phyloP scores from a whole-genome alignment of 2,329 filamentous ascomycete species.

The Cytospora paraplurivora region DNA sequence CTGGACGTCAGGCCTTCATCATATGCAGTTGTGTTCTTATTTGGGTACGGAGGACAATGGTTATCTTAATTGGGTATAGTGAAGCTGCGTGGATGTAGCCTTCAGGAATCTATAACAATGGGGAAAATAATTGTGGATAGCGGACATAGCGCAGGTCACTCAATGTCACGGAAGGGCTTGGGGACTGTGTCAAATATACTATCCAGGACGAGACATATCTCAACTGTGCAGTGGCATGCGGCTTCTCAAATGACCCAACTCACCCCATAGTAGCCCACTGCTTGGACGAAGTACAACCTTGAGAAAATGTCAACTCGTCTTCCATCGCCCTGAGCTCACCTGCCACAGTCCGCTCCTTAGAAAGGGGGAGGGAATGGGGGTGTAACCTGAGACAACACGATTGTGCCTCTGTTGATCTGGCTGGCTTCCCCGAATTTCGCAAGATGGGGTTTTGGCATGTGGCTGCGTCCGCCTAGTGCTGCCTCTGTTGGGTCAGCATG shows the following conservation, averaged over 20 bases:
- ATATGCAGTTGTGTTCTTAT: neutral
- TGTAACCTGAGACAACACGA: no score
- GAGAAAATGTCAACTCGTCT: no score
- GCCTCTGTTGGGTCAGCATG: neutral
- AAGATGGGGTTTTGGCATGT: neutral
- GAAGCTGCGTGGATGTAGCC: neutral
- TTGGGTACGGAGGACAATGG: constrained; percentile 2
- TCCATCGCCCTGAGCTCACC: no score
- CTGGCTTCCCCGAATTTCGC: neutral
- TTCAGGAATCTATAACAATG: neutral
- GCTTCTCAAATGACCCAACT: no score
- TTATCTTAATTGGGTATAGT: neutral
- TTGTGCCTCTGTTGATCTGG: neutral
- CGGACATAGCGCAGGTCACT: neutral
- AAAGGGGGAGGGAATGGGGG: no score
- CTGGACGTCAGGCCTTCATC: neutral
- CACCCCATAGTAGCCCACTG: no score
- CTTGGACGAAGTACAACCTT: no score
- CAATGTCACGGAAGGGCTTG: neutral
- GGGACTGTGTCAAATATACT: neutral
- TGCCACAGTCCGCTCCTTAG: no score
- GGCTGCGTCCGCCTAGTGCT: neutral
- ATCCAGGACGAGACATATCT: neutral
- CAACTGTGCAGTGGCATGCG: no score
- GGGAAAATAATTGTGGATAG: constrained; percentile 2